Evolutionary conservation across 257 asterid genomes (phyloP).

Genomic region (Paulownia fortunei): DNA sequence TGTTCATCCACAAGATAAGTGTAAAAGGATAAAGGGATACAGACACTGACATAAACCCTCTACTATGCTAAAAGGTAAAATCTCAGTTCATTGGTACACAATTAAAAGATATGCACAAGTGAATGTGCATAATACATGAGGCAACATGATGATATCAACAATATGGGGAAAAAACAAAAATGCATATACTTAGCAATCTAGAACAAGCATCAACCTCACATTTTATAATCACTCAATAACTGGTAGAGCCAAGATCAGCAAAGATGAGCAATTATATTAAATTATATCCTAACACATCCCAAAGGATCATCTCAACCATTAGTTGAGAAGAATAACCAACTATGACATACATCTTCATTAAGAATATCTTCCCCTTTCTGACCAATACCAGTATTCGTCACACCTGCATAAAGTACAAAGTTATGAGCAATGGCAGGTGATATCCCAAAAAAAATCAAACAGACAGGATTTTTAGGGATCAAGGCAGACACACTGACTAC

Average conservation of each 20-base stretch:
- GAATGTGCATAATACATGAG: too few relatives aligned
- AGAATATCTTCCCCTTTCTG: conserved; percentile 41
- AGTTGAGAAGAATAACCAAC: conserved; percentile 22
- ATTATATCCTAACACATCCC: too few relatives aligned
- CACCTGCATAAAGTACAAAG: conserved; percentile 40
- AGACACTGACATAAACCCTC: too few relatives aligned
- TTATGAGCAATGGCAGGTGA: conserved; percentile 22
- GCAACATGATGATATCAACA: too few relatives aligned
- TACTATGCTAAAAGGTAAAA: too few relatives aligned
- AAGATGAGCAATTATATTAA: neutral
- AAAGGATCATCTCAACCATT: conserved; percentile 9
- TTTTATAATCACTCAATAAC: neutral
- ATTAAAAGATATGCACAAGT: too few relatives aligned
- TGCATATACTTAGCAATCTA: too few relatives aligned
- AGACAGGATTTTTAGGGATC: neutral
- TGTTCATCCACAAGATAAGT: too few relatives aligned
- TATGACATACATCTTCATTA: conserved; percentile 47
- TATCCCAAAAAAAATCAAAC: conserved; percentile 10
- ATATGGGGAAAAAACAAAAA: too few relatives aligned
- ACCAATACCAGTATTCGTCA: conserved; percentile 36
- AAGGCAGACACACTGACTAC: neutral
- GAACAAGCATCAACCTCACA: conserved; percentile 6
- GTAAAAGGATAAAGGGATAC: too few relatives aligned
- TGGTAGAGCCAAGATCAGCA: neutral
- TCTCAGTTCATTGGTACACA: too few relatives aligned